Conservation (phyloP, 129 eudicot species). For the Deinandra increscens region DNA sequence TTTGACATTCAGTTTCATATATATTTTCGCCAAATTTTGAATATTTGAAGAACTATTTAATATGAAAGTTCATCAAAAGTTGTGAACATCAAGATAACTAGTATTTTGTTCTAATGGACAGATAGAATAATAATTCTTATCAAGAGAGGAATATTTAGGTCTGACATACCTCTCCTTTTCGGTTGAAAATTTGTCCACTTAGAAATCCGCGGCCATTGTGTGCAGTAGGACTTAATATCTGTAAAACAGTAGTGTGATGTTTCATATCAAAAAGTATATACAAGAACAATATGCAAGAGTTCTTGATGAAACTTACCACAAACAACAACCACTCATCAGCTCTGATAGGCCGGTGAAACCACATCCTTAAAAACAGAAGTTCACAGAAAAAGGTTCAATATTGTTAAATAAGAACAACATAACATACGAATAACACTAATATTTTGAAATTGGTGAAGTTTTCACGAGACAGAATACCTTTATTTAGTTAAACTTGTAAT, state of each 20-base stretch:
- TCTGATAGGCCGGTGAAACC: conserved; percentile 90
- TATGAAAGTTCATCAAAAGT: not conserved
- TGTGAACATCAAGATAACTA: not conserved
- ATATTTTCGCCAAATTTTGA: not conserved
- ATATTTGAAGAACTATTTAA: no score
- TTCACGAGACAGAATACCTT: not conserved
- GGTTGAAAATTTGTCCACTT: conserved; percentile 72
- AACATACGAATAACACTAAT: not conserved
- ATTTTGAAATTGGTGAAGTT: not conserved
- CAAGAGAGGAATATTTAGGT: not conserved
- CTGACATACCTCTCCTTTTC: conserved; percentile 80
- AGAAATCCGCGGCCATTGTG: conserved; percentile 76
- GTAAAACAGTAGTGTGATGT: conserved; percentile 7
- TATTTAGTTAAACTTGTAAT: not conserved
- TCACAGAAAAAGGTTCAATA: not conserved
- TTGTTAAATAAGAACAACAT: conserved; percentile 4
- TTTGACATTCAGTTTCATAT: no score
- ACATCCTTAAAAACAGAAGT: conserved; percentile 57
- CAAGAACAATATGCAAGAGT: conserved; percentile 12
- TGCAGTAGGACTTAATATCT: conserved; percentile 82
- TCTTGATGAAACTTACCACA: conserved; percentile 52
- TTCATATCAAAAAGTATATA: conserved; percentile 1
- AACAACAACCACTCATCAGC: conserved; percentile 94
- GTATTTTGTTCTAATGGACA: not conserved
- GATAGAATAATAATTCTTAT: not conserved